Evolutionary conservation across 805 yeast species (phyloP).

Genomic region (Candida hispaniensis): DNA sequence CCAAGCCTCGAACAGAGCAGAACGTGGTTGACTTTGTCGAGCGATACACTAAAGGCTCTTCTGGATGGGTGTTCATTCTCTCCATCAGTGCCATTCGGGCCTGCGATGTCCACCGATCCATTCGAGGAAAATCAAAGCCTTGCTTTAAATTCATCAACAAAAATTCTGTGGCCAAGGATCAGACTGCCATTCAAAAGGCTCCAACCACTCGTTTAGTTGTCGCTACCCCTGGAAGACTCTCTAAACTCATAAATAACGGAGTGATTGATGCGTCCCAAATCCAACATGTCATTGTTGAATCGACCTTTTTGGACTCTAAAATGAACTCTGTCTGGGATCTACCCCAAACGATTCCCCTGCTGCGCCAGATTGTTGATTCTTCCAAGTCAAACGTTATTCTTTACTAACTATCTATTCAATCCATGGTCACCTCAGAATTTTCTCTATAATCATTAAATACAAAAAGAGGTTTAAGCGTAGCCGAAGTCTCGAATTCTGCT

Average conservation of each 20-base stretch:
- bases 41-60: conserved; percentile 23
- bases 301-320: conserved; percentile 50
- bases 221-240: conserved; percentile 53
- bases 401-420: too few species aligned
- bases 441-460: too few species aligned
- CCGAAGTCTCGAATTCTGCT: conserved; percentile 9
- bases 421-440: too few species aligned
- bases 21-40: conserved; percentile 20
- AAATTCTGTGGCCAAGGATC: conserved; percentile 60
- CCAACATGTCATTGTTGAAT: conserved; percentile 48
- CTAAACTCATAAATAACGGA: conserved; percentile 38
- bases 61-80: conserved; percentile 42
- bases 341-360: conserved; percentile 25
- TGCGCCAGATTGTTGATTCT: conserved; percentile 19
- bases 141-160: conserved; percentile 65
- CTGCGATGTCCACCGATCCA: conserved; percentile 69
- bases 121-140: conserved; percentile 37
- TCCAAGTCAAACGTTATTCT: conserved; percentile 14
- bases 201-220: conserved; percentile 39
- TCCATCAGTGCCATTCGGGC: conserved; percentile 78
- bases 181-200: conserved; percentile 30
- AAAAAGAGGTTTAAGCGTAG: conserved; percentile 8
- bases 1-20: conserved; percentile 18
- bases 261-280: conserved; percentile 37
- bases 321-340: conserved; percentile 50